Percentiles rank a stretch among this genome's conserved stretches.
phyloP scores from a whole-genome alignment of 164 flowering plant species.

The Kingdonia uniflora region DNA sequence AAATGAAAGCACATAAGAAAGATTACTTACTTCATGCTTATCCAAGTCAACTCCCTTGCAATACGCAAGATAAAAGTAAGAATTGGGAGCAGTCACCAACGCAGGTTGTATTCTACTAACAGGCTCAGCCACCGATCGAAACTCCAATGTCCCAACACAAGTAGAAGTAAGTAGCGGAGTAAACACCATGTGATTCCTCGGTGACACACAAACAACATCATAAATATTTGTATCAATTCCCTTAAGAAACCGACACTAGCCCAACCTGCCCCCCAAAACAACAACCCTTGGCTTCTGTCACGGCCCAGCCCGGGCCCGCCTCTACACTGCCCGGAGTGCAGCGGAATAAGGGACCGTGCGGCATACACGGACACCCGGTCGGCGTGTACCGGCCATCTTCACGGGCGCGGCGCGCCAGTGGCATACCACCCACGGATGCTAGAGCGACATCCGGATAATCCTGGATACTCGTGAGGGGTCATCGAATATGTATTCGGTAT shows the following conservation, averaged over 20 bases:
- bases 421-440: no score
- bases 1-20: slow-evolving; percentile 1
- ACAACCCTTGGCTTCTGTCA: slow-evolving; percentile 89
- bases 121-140: slow-evolving; percentile 84
- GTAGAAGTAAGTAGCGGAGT: slow-evolving; percentile 92
- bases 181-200: slow-evolving; percentile 91
- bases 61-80: slow-evolving; percentile 63
- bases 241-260: slow-evolving; percentile 70
- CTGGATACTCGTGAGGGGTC: no score
- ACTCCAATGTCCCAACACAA: slow-evolving; percentile 85
- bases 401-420: no score
- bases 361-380: no score
- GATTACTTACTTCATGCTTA: slow-evolving; percentile 58
- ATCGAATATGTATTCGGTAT: no score
- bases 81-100: slow-evolving; percentile 47
- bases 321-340: no score
- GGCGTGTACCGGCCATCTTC: no score
- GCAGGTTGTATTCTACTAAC: slow-evolving; percentile 66
- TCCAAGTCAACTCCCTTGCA: slow-evolving; percentile 50
- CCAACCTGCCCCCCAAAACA: slow-evolving; percentile 85
- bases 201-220: slow-evolving; percentile 81
- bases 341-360: no score
- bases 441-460: no score
- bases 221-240: slow-evolving; percentile 62
- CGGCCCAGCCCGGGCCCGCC: no score